Evolutionary conservation across 345 rosid species (phyloP), one percentile per base, ranked within the genome.

Genomic region (Tarenaya hassleriana): DNA sequence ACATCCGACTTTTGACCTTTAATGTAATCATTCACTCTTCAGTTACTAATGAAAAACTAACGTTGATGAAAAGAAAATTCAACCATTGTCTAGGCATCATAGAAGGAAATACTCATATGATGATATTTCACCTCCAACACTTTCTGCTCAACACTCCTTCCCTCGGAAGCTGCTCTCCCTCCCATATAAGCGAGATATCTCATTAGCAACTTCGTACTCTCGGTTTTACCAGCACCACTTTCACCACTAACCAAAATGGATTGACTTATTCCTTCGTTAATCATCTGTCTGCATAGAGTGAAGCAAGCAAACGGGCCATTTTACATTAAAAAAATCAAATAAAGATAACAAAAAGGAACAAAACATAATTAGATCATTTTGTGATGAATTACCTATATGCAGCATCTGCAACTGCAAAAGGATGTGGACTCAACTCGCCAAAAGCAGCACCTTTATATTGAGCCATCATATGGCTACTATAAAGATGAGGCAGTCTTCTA

Each of bases 161-260:
- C 98, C 70, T 92, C 98, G 20, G 77, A 41, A 41, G 70, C 97
- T 74, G 90, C 88, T 78, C 94, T 81, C 20, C 98, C 98, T 66
- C 98, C 98, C 98, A 92, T 92, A 66, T 79, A 88, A 44, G 98
- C 98, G 76, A 92, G 98, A 70, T 92, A 88, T 10, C 81, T 83
- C 98, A 92, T 92, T 33, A 92, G 95, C 75, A 69, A 77, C 71
- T 92, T 92, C 34, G 98, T 92, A 71, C 95, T 92, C 73, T 92
- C 98, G 1, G 98, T 88, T 80, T 92, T 92, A 69, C 99, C 97
- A 1, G 99, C 99, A n/a, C 99, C 99, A 75, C 99, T 92, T 75
- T 92, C 99, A 49, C 99, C 99, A 35, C 97, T 92, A 48, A 92
- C 99, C 71, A 92, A 70, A 63, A 92, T 92, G 20, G 97, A 74